Conservation (phyloP, 257 asterid genomes). For the Paulownia fortunei region DNA sequence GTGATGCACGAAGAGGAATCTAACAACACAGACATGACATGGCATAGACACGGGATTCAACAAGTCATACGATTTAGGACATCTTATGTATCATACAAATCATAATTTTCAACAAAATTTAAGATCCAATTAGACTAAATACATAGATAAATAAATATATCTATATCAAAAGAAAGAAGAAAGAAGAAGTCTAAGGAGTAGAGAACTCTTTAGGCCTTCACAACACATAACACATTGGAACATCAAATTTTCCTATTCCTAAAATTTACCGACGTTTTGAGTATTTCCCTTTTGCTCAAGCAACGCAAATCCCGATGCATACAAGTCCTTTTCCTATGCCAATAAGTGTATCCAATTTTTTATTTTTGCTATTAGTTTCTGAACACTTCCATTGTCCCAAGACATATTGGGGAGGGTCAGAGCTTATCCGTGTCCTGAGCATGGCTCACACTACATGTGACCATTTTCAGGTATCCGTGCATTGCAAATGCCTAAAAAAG, state of each 20-base stretch:
- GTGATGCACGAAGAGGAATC: background rate
- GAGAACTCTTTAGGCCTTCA: background rate
- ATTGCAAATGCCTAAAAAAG: slow-evolving; percentile 1
- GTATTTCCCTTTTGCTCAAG: background rate
- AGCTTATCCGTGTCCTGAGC: background rate
- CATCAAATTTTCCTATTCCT: background rate
- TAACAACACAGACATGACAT: background rate
- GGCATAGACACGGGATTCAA: background rate
- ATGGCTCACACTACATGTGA: background rate
- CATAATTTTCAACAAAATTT: background rate
- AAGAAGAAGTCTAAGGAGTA: background rate
- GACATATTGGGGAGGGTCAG: background rate
- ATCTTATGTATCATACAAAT: background rate
- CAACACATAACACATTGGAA: background rate
- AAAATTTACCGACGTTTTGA: background rate
- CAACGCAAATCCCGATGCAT: background rate
- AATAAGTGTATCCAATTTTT: background rate
- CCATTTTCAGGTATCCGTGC: background rate
- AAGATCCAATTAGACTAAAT: background rate
- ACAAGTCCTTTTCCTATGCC: background rate
- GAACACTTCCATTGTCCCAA: background rate
- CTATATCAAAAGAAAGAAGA: background rate
- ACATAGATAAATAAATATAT: background rate
- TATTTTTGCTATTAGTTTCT: background rate
- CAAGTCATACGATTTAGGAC: background rate